Evolutionary conservation across 139 green algal genomes (phyloP), one percentile per base, ranked within the genome.

Genomic region (Picochlorum sp.): DNA sequence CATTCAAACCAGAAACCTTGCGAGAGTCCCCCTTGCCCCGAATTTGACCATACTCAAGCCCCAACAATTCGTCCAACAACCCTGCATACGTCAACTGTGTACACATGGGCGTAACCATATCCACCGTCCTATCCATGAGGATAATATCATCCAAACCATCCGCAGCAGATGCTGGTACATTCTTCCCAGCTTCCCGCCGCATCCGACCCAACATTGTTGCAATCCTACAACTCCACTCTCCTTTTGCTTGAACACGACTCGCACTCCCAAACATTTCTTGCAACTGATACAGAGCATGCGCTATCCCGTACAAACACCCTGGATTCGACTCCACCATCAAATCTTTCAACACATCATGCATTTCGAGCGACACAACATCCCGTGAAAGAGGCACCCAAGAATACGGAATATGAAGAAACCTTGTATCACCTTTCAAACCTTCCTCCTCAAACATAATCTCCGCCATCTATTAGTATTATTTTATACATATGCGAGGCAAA

Each of bases 11-110:
- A 7, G 56, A 60, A 49, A 78, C 60, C 61, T 78, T 77, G 6
- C 51, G 49, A n/a, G 14, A 23, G 16, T 54, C 47, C 18, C 49
- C 47, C 15, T 21, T 41, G 2, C 41, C 49, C 44, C 16, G 41
- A 45, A 77, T 28, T 49, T 77, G 71, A 34, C 71, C 71, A 61
- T 63, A 77, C 15, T 68, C 77, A 62, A 97, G 91, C 41, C 84
- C 77, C 11, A 91, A 79, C 2, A 94, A 71, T 75, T 98, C 92
- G 62, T 97, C 92, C 0, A 97, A 74, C 30, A 97, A 78, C 6
- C 92, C 92, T 67, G 97, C 92, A 68, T 97, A 97, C 2, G 92
- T 98, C 44, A 97, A 74, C 77, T 96, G 90, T 4, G 88, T 96
- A 78, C 86, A 87, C 73, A 96, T 74, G 8, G 92, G 89, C 0